A percentile compares a stretch with the other conserved stretches of the same genome.
These are phyloP conservation scores for Sordariomycetes sp. DNA, from an alignment of 2,329 filamentous ascomycete species.

Conservation along the genomic window DNA sequence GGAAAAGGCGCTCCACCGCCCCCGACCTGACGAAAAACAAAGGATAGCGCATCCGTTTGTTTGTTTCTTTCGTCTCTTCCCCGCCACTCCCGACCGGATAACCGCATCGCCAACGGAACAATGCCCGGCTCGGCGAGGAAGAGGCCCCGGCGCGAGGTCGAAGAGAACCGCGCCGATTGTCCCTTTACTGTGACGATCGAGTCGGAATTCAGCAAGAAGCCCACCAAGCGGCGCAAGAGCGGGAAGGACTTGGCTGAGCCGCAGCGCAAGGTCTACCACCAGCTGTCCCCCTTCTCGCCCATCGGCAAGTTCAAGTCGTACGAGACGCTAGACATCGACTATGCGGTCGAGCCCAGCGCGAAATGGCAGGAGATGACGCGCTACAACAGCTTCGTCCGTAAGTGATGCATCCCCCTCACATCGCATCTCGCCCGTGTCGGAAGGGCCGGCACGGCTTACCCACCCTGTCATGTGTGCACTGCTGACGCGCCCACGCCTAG, in stretches of 20 bases:
- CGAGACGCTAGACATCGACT: slow-evolving; percentile 44
- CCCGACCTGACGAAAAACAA: not conserved
- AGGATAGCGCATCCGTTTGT: not conserved
- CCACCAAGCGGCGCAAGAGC: slow-evolving; percentile 34
- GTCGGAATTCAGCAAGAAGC: slow-evolving; percentile 23
- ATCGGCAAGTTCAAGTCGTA: slow-evolving; percentile 42
- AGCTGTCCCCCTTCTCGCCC: slow-evolving; percentile 43
- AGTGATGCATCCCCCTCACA: slow-evolving; percentile 17
- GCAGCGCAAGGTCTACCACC: slow-evolving; percentile 31
- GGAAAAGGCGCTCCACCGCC: not conserved
- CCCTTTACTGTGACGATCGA: slow-evolving; percentile 36
- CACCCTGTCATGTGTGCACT: not conserved
- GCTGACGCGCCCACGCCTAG: slow-evolving; percentile 17
- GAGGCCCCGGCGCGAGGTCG: slow-evolving; percentile 35
- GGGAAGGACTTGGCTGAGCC: slow-evolving; percentile 30
- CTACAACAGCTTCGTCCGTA: slow-evolving; percentile 52
- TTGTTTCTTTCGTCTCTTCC: not conserved
- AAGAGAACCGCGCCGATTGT: slow-evolving; percentile 45
- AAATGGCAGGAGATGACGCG: slow-evolving; percentile 48
- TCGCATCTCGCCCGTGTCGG: not conserved
- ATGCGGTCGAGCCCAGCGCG: slow-evolving; percentile 39
- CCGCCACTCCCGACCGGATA: not conserved
- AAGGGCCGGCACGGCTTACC: not conserved
- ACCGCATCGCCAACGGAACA: not conserved
- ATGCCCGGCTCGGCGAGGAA: slow-evolving; percentile 21